These are phyloP conservation scores for Talaromyces islandicus DNA, from an alignment of 2,329 filamentous ascomycete species.

Conservation along the genomic window DNA sequence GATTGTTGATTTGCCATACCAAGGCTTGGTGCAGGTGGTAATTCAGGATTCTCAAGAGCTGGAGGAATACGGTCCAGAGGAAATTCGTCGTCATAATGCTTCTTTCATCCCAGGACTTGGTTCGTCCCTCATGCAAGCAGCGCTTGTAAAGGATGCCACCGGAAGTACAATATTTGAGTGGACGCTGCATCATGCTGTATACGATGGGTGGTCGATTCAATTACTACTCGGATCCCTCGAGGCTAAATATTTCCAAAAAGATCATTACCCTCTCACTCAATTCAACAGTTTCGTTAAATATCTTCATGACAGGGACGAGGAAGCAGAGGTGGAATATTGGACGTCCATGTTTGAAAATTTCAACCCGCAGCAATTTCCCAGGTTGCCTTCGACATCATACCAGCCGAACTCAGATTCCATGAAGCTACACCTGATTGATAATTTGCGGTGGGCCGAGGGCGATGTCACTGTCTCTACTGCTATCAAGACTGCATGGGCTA, in stretches of 20 bases:
- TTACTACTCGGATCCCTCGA: conserved; percentile 1
- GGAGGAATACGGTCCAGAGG: neutral
- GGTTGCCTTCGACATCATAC: conserved; percentile 3
- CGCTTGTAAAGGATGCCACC: neutral
- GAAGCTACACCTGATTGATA: neutral
- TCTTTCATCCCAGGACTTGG: neutral
- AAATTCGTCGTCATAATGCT: neutral
- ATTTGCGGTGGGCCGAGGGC: neutral
- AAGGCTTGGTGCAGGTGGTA: conserved; percentile 34
- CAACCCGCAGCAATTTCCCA: neutral
- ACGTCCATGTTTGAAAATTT: neutral
- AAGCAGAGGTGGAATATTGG: neutral
- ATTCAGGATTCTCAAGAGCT: conserved; percentile 10
- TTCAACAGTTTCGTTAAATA: conserved; percentile 4
- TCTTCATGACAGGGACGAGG: neutral
- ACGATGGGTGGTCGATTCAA: conserved; percentile 3
- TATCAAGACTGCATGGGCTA: conserved; percentile 24
- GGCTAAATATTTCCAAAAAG: neutral
- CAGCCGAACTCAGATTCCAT: conserved; percentile 4
- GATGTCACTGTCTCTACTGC: conserved; percentile 3
- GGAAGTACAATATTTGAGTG: conserved; percentile 2
- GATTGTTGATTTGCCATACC: conserved; percentile 27
- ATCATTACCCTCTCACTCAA: neutral
- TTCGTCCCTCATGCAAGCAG: neutral
- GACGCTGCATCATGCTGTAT: conserved; percentile 9